Evolutionary conservation across 495 filamentous ascomycete species (phyloP).

Genomic region (Penicillium nucicola): DNA sequence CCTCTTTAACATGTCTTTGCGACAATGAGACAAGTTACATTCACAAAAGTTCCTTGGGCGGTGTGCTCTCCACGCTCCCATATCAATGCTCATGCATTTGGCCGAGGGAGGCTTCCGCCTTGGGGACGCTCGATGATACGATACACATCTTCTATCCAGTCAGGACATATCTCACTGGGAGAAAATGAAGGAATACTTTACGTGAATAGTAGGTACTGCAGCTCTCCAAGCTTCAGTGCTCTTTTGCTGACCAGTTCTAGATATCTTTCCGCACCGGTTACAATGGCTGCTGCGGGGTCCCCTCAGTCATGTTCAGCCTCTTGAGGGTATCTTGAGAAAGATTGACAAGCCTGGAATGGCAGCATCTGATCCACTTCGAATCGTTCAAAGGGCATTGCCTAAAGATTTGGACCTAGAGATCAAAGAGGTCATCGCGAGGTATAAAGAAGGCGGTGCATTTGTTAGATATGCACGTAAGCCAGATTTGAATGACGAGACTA

Average conservation of each 20-base stretch:
- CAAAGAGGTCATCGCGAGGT: slow-evolving; percentile 72
- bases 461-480: slow-evolving; percentile 73
- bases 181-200: slow-evolving; percentile 80
- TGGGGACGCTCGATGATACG: slow-evolving; percentile 9
- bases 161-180: slow-evolving; percentile 70
- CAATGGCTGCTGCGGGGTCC: slow-evolving; percentile 62
- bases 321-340: slow-evolving; percentile 59
- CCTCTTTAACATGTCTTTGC: neutral
- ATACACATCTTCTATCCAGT: slow-evolving; percentile 24
- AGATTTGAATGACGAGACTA: slow-evolving; percentile 49
- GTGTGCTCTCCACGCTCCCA: slow-evolving; percentile 2
- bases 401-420: slow-evolving; percentile 58
- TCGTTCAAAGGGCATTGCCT: slow-evolving; percentile 63
- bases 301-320: slow-evolving; percentile 52
- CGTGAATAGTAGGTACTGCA: slow-evolving; percentile 69
- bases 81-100: slow-evolving; percentile 4
- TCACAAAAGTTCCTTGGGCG: slow-evolving; percentile 4
- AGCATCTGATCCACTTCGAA: slow-evolving; percentile 59
- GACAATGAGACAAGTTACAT: slow-evolving; percentile 11
- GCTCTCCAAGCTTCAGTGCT: neutral
- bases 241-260: slow-evolving; percentile 40
- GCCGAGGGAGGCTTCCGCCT: slow-evolving; percentile 15
- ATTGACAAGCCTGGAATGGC: slow-evolving; percentile 57
- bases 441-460: slow-evolving; percentile 92
- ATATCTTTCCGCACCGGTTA: slow-evolving; percentile 78